Conservation (phyloP, 1,284 basidiomycete genomes). For the Takashimella koratensis region DNA sequence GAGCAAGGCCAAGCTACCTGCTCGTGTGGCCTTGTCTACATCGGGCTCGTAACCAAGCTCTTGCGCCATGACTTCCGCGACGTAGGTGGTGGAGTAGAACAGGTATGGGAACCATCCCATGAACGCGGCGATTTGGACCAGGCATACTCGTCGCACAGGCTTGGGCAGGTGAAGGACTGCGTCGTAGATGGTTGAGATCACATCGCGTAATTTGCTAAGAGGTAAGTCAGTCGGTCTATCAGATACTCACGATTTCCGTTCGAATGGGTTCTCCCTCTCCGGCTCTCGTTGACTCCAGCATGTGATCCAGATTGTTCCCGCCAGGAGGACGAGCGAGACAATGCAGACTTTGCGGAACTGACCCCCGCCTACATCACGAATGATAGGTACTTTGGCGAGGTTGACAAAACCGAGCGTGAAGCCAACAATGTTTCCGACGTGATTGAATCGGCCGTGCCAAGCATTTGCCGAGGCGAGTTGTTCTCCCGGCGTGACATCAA, state of each 20-base stretch:
- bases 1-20: constrained; percentile 83
- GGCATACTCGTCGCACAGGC: constrained; percentile 81
- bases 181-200: constrained; percentile 69
- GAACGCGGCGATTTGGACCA: constrained; percentile 53
- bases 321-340: constrained; percentile 73
- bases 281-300: constrained; percentile 77
- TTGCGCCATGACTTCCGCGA: constrained; percentile 84
- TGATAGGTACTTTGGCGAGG: constrained; percentile 66
- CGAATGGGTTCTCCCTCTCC: constrained; percentile 54
- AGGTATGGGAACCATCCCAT: constrained; percentile 82
- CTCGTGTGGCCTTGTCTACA: constrained; percentile 73
- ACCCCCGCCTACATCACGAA: constrained; percentile 78
- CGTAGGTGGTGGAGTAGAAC: constrained; percentile 91
- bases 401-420: constrained; percentile 90
- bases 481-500: constrained; percentile 80
- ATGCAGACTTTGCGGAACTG: constrained; percentile 97
- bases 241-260: constrained; percentile 34
- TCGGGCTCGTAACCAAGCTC: constrained; percentile 69
- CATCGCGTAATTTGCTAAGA: constrained; percentile 53
- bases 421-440: constrained; percentile 90
- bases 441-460: constrained; percentile 95
- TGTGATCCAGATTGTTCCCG: constrained; percentile 78
- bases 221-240: background rate
- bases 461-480: constrained; percentile 91
- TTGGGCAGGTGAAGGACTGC: constrained; percentile 72